Evolutionary conservation across 2,329 filamentous ascomycete species (phyloP).

Genomic region (Microcyclosporella mali): DNA sequence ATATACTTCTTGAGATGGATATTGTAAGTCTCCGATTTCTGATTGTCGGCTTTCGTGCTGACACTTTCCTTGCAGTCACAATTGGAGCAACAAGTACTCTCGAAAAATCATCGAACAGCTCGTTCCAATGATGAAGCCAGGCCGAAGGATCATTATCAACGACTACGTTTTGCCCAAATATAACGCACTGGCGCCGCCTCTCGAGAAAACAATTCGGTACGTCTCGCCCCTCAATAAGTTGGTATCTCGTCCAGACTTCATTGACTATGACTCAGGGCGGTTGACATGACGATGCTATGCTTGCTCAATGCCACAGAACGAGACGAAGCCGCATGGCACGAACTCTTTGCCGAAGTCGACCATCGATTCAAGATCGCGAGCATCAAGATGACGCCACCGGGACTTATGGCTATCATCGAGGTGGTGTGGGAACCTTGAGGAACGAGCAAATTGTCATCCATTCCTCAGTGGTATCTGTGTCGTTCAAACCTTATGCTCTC

Average conservation of each 20-base stretch:
- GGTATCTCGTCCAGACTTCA: not conserved
- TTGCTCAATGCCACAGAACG: slow-evolving; percentile 6
- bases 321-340: slow-evolving; percentile 2
- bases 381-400: slow-evolving; percentile 7
- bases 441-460: too few relatives aligned
- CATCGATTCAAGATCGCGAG: slow-evolving; percentile 1
- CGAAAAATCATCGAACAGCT: slow-evolving; percentile 16
- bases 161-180: slow-evolving; percentile 16
- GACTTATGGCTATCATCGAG: slow-evolving; percentile 4
- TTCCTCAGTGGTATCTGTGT: too few relatives aligned
- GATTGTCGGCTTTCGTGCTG: too few relatives aligned
- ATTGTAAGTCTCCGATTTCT: not conserved
- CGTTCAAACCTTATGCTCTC: too few relatives aligned
- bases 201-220: slow-evolving; percentile 4
- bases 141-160: slow-evolving; percentile 20
- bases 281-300: slow-evolving; percentile 7
- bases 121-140: slow-evolving; percentile 14
- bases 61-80: slow-evolving; percentile 5
- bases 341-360: slow-evolving; percentile 3
- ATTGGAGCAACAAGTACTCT: slow-evolving; percentile 20
- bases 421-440: slow-evolving; percentile 1
- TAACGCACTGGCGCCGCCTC: not conserved
- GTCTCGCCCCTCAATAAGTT: not conserved
- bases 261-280: not conserved
- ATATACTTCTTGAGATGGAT: slow-evolving; percentile 22